Percentiles rank a stretch among this genome's conserved stretches.
Evolutionary conservation across 176 grass and related monocot genomes (phyloP).

Genomic region (Hsuehochloa calcarea): DNA sequence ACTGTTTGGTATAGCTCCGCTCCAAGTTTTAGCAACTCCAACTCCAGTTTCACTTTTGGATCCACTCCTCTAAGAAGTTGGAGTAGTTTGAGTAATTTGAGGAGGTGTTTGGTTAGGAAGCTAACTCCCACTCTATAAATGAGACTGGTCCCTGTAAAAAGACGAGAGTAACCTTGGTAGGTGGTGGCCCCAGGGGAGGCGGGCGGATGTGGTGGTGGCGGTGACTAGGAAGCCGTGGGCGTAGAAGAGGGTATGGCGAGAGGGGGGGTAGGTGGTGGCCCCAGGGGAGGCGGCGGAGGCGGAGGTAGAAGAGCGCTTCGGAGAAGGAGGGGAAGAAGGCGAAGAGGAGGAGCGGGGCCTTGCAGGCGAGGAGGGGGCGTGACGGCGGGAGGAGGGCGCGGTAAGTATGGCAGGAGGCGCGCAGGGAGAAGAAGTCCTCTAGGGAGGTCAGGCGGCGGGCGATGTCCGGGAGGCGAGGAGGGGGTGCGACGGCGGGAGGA

Average conservation of each 20-base stretch:
- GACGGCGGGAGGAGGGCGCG: conserved; percentile 33
- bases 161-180: no score
- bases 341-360: conserved; percentile 59
- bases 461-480: conserved; percentile 47
- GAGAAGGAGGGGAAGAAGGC: conserved; percentile 50
- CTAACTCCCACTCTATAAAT: no score
- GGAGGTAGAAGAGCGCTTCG: conserved; percentile 63
- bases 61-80: no score
- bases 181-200: no score
- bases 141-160: no score
- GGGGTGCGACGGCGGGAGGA: no score
- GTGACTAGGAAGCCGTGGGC: conserved; percentile 68
- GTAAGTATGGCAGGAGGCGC: conserved; percentile 52
- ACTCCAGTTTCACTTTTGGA: no score
- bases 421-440: conserved; percentile 64
- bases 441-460: conserved; percentile 52
- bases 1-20: no score
- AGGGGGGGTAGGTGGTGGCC: conserved; percentile 28
- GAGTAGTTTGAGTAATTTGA: no score
- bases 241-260: conserved; percentile 50
- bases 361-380: conserved; percentile 37
- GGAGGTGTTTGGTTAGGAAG: no score
- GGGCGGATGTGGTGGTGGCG: conserved; percentile 36
- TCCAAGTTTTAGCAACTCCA: no score
- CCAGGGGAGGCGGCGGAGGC: conserved; percentile 60